Evolutionary conservation across 306 rosid species (phyloP).

Genomic region (Vigna reflexopilosa): DNA sequence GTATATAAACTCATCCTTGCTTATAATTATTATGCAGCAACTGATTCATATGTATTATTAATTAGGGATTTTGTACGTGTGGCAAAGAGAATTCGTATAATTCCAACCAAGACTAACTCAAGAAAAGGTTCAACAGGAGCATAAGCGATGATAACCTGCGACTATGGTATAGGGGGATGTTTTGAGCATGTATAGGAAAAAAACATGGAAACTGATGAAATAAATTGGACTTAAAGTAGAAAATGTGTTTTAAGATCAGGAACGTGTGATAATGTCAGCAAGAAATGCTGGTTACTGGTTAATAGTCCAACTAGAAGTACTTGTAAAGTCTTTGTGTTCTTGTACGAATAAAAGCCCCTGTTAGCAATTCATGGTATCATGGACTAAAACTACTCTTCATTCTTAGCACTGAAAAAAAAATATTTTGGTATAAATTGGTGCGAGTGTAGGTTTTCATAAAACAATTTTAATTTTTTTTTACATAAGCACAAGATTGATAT

Average conservation of each 20-base stretch:
- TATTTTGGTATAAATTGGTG: background rate
- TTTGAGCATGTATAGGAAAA: slow-evolving; percentile 4
- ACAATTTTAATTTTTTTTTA: too few relatives aligned
- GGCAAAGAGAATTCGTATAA: slow-evolving; percentile 83
- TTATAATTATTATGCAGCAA: background rate
- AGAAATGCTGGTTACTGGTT: slow-evolving; percentile 5
- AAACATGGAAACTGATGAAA: background rate
- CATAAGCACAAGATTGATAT: slow-evolving; percentile 1
- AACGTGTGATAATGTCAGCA: background rate
- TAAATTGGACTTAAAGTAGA: background rate
- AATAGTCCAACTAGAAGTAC: slow-evolving; percentile 22
- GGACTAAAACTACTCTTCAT: background rate
- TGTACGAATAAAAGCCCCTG: slow-evolving; percentile 44
- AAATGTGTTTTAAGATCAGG: background rate
- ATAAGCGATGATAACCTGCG: slow-evolving; percentile 23
- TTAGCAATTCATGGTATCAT: background rate
- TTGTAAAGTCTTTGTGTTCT: slow-evolving; percentile 16
- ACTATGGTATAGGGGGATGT: slow-evolving; percentile 7
- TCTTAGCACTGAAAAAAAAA: background rate
- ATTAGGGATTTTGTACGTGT: slow-evolving; percentile 86
- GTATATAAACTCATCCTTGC: too few relatives aligned
- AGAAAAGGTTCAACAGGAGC: slow-evolving; percentile 57
- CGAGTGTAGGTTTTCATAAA: background rate
- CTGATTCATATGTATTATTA: background rate
- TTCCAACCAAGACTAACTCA: slow-evolving; percentile 69